These are phyloP conservation scores for Aspergillus affinis DNA, from an alignment of 495 filamentous ascomycete genomes.

Conservation along the genomic window DNA sequence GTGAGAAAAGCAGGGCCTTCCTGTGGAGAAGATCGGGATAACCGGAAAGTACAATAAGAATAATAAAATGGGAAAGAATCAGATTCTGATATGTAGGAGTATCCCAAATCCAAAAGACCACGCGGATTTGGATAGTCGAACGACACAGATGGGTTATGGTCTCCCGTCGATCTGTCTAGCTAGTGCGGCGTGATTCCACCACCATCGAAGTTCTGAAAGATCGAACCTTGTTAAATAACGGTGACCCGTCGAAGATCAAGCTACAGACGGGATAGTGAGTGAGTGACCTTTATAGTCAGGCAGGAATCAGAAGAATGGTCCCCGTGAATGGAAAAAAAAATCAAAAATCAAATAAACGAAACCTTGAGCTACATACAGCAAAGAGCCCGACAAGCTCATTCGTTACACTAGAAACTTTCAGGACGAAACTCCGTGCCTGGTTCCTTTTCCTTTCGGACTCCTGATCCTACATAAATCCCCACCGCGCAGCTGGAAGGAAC, in stretches of 20 bases:
- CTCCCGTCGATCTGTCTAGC: not conserved
- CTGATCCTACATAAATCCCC: not conserved
- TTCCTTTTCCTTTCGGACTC: not conserved
- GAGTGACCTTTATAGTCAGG: not conserved
- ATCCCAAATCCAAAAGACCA: no score
- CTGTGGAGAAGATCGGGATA: not conserved
- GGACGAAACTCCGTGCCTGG: not conserved
- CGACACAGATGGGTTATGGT: no score
- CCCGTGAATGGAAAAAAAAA: not conserved
- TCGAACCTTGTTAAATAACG: not conserved
- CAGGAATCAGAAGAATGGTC: not conserved
- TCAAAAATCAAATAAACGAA: not conserved
- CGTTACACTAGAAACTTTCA: not conserved
- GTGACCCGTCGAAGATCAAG: not conserved
- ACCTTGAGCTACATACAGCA: not conserved
- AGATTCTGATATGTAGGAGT: no score
- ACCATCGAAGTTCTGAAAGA: not conserved
- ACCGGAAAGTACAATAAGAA: no score
- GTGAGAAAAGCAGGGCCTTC: not conserved
- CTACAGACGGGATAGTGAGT: not conserved
- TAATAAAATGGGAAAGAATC: no score
- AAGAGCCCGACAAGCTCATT: not conserved
- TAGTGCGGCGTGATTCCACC: no score
- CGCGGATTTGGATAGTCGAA: not conserved
- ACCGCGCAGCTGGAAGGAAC: not conserved